A percentile compares a stretch with the other conserved stretches of the same genome.
Conservation (phyloP, 2,329 filamentous ascomycete species). For the Aspergillus neotritici region DNA sequence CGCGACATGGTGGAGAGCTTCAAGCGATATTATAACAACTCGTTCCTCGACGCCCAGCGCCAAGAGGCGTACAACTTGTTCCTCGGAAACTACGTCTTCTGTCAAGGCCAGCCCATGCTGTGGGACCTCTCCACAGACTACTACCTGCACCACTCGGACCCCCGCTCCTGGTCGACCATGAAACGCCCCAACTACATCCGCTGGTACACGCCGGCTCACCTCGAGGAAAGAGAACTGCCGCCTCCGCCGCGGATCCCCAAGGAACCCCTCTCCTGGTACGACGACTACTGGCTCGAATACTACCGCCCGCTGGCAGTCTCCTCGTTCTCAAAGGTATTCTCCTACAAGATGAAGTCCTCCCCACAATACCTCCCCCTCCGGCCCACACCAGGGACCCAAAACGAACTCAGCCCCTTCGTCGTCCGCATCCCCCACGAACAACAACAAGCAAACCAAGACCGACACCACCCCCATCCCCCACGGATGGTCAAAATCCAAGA, state of each 20-base stretch:
- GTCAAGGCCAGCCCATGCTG: slow-evolving; percentile 83
- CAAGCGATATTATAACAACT: slow-evolving; percentile 98
- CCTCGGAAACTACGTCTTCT: slow-evolving; percentile 88
- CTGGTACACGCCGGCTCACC: slow-evolving; percentile 74
- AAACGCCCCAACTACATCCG: slow-evolving; percentile 68
- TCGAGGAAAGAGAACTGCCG: slow-evolving; percentile 59
- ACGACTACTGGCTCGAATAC: slow-evolving; percentile 97
- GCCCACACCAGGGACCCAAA: slow-evolving; percentile 60
- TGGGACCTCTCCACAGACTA: slow-evolving; percentile 96
- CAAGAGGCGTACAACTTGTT: slow-evolving; percentile 98
- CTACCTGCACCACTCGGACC: slow-evolving; percentile 87
- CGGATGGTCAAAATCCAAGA: slow-evolving; percentile 64
- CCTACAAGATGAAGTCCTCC: slow-evolving; percentile 86
- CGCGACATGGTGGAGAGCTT: slow-evolving; percentile 99
- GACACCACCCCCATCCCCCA: slow-evolving; percentile 31
- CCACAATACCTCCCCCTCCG: slow-evolving; percentile 75
- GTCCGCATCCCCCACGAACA: slow-evolving; percentile 57
- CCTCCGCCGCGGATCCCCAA: slow-evolving; percentile 32
- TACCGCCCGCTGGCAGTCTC: slow-evolving; percentile 85
- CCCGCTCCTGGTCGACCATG: slow-evolving; percentile 63
- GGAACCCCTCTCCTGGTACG: slow-evolving; percentile 53
- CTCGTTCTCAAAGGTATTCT: slow-evolving; percentile 85
- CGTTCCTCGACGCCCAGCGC: slow-evolving; percentile 92
- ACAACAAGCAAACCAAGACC: slow-evolving; percentile 52
- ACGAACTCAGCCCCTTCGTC: slow-evolving; percentile 83